These are phyloP conservation scores for Basidiobolus meristosporus DNA, from an alignment of 371 early-diverging fungal species.

Conservation along the genomic window DNA sequence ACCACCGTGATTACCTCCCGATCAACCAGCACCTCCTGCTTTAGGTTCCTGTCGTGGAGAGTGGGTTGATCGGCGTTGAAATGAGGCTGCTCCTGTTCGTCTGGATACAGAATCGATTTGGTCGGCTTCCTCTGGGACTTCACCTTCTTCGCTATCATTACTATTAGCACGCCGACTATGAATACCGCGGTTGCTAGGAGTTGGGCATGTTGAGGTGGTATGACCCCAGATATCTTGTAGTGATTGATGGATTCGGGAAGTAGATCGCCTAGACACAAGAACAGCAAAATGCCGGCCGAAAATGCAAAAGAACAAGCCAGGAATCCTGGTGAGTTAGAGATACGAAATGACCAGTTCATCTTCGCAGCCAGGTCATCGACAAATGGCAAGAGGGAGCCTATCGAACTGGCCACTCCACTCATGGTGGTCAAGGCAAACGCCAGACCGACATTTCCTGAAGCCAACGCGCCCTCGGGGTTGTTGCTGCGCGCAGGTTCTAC, in stretches of 20 bases:
- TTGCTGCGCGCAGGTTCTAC: too few relatives aligned
- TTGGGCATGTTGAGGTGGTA: too few relatives aligned
- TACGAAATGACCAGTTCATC: conserved; percentile 2
- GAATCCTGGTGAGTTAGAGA: conserved; percentile 4
- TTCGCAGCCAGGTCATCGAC: too few relatives aligned
- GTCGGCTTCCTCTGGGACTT: background rate
- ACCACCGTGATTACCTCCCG: too few relatives aligned
- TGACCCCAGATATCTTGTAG: background rate
- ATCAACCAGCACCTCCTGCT: too few relatives aligned
- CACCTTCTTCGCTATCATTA: background rate
- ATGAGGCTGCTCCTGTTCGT: too few relatives aligned
- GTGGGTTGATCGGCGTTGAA: too few relatives aligned
- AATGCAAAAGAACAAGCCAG: conserved; percentile 5
- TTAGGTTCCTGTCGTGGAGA: too few relatives aligned
- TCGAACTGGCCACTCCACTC: background rate
- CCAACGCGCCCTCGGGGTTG: too few relatives aligned
- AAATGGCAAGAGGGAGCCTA: conserved; percentile 4
- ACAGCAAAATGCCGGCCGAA: conserved; percentile 5
- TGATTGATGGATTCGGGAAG: conserved; percentile 3
- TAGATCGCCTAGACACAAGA: conserved; percentile 4
- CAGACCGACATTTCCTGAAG: conserved; percentile 3
- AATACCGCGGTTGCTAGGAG: conserved; percentile 1
- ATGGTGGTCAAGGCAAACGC: conserved; percentile 3
- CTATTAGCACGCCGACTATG: background rate
- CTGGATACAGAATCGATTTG: too few relatives aligned